Evolutionary conservation across 1,284 basidiomycete genomes (phyloP).

Genomic region (Ustilago bromivora): DNA sequence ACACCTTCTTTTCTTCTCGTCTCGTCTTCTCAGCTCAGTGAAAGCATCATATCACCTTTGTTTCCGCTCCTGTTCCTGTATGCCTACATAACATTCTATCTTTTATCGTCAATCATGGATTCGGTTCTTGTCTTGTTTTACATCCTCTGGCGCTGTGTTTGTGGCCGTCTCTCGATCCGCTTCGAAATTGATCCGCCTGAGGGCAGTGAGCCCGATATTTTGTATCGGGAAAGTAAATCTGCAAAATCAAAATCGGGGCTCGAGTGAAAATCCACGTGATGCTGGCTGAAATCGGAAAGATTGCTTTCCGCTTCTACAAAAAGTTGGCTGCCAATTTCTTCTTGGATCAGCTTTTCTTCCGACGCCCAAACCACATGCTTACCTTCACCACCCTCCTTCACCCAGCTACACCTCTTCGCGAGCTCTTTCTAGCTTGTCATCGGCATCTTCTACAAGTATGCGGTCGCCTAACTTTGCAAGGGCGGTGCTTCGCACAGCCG

Average conservation of each 20-base stretch:
- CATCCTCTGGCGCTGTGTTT: neutral
- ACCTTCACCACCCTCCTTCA: too few relatives aligned
- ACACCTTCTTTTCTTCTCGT: conserved; percentile 3
- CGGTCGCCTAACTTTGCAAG: conserved; percentile 40
- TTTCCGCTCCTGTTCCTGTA: conserved; percentile 1
- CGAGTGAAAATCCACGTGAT: conserved; percentile 29
- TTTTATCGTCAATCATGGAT: conserved; percentile 14
- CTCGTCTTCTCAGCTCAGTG: neutral
- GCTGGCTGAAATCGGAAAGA: conserved; percentile 22
- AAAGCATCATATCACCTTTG: neutral
- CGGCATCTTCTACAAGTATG: conserved; percentile 13
- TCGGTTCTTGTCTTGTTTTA: neutral
- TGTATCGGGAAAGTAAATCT: neutral
- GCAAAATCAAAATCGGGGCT: conserved; percentile 2
- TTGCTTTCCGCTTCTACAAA: neutral
- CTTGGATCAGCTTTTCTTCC: conserved; percentile 22
- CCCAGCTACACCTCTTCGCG: too few relatives aligned
- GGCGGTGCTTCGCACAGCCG: conserved; percentile 25
- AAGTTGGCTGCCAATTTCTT: conserved; percentile 17
- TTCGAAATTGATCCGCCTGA: too few relatives aligned
- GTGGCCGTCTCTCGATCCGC: too few relatives aligned
- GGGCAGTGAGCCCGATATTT: neutral
- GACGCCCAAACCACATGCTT: neutral
- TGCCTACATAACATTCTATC: conserved; percentile 11
- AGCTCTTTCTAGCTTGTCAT: neutral